These are phyloP conservation scores for Auriscalpium orientale DNA, from an alignment of 768 basidiomycete species.

Conservation along the genomic window DNA sequence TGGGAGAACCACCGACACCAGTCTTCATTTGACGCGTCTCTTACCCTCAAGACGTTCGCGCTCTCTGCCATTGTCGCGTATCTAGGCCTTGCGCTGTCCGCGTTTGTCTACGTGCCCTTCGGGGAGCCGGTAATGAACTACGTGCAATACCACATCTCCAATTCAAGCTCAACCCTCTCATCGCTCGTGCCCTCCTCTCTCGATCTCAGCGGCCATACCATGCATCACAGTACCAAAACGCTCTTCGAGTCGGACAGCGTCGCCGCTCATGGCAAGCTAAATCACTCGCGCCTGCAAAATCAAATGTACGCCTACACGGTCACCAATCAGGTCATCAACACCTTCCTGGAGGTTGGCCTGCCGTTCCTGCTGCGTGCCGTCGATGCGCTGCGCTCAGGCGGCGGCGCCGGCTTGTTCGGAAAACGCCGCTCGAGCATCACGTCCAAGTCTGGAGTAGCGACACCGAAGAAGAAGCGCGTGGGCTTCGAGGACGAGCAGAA, in stretches of 20 bases:
- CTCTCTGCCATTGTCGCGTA: conserved; percentile 87
- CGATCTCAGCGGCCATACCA: conserved; percentile 18
- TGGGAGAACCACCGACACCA: conserved; percentile 93
- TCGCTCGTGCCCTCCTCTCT: conserved; percentile 8
- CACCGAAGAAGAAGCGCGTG: conserved; percentile 54
- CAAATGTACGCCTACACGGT: conserved; percentile 94
- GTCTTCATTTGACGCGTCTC: conserved; percentile 65
- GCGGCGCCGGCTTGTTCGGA: conserved; percentile 19
- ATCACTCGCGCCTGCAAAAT: conserved; percentile 65
- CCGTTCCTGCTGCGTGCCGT: conserved; percentile 69
- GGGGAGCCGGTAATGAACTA: conserved; percentile 75
- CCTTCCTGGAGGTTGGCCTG: conserved; percentile 71
- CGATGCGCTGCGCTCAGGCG: conserved; percentile 39
- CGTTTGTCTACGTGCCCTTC: conserved; percentile 93
- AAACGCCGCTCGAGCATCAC: conserved; percentile 13
- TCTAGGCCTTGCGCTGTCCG: conserved; percentile 84
- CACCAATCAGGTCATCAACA: conserved; percentile 78
- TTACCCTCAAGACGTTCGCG: conserved; percentile 88
- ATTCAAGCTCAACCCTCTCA: conserved; percentile 10
- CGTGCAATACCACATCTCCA: conserved; percentile 25
- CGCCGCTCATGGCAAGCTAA: conserved; percentile 47
- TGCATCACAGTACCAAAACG: conserved; percentile 17
- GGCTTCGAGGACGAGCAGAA: conserved; percentile 64
- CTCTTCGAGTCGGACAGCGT: conserved; percentile 4
- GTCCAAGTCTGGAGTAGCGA: conserved; percentile 9